Conservation (phyloP, 768 basidiomycete species). For the Lentinula sp. region DNA sequence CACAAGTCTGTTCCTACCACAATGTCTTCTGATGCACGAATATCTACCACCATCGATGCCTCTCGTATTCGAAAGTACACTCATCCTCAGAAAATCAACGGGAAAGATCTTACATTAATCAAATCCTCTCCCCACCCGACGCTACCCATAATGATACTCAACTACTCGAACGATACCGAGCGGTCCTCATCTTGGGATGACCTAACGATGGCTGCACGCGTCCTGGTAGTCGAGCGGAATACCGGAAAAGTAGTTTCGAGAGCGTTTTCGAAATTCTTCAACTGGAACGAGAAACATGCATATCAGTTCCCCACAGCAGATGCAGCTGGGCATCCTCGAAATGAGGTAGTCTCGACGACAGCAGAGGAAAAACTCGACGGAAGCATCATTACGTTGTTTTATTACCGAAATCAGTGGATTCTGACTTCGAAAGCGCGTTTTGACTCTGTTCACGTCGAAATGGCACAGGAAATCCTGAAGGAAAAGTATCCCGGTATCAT, state of each 20-base stretch:
- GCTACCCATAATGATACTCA: conserved; percentile 8
- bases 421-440: conserved; percentile 8
- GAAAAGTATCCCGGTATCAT: conserved; percentile 6
- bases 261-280: conserved; percentile 11
- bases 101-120: conserved; percentile 4
- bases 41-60: not conserved
- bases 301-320: conserved; percentile 2
- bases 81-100: not conserved
- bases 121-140: conserved; percentile 7
- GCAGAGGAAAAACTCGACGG: conserved; percentile 12
- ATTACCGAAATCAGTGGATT: conserved; percentile 8
- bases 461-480: conserved; percentile 5
- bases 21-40: not conserved
- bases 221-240: conserved; percentile 6
- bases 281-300: conserved; percentile 6
- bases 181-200: not conserved
- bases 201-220: conserved; percentile 5
- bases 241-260: conserved; percentile 7
- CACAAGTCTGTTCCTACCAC: too few relatives aligned
- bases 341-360: not conserved
- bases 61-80: not conserved
- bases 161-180: conserved; percentile 6
- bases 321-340: not conserved
- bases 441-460: conserved; percentile 3
- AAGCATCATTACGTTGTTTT: conserved; percentile 10